Evolutionary conservation across 371 early-diverging fungal genomes (phyloP), one percentile per base, ranked within the genome.

Genomic region (Chytridium lagenaria): DNA sequence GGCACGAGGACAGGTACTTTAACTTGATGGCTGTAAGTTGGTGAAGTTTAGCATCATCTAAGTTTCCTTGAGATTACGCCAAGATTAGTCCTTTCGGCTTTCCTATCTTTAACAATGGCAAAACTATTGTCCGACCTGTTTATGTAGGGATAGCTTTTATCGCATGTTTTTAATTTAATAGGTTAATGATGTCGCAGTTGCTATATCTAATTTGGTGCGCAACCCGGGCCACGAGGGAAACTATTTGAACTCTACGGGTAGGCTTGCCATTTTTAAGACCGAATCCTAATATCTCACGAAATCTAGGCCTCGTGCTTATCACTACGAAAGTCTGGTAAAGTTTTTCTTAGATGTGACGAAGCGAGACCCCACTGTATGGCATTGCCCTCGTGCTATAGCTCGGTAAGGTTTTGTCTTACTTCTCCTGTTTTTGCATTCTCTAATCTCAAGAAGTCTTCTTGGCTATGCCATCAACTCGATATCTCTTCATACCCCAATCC

Each of bases 1-100:
- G 98, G 67, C 87, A 90, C 73, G 98, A 98, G 80, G 98, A 97
- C 84, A 86, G 91, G 74, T 94, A 97, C 86, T 88, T 94, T 85
- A 94, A 93, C 85, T 87, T 92, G 83, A 90, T 96, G 71, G 95
- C 74, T 85, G 91, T 91, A 83, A 77, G 86, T 79, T 1, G 28
- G 38, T 68, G 37, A n/a, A n/a, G n/a, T 33, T 36, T 15, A 28
- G 26, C 66, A 19, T 51, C 22, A 40, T n/a, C n/a, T n/a, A n/a
- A n/a, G n/a, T n/a, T n/a, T n/a, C n/a, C n/a, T 61, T 16, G 38
- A 84, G 85, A 67, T 81, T 91, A 77, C 87, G 83, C 83, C 84
- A 91, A 84, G 86, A 88, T 86, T 85, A 73, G 76, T 52, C 80
- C 83, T 68, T 64, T 71, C 22, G 74, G 76, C 7, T 79, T 85